phyloP scores from a whole-genome alignment of 371 early-diverging fungal genomes.

The Mucor indicus region DNA sequence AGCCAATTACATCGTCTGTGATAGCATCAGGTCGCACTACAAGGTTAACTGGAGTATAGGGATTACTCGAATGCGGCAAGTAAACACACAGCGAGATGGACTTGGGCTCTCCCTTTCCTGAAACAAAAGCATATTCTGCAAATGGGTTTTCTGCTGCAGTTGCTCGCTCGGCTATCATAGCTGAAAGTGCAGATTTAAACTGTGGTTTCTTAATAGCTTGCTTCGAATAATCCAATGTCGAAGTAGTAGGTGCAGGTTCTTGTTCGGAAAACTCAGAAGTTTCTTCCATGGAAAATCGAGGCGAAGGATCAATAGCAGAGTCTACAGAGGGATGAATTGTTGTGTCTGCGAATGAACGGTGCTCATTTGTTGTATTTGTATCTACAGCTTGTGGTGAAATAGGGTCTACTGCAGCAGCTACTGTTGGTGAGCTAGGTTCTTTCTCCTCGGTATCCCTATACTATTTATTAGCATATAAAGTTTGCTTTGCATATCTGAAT shows the following conservation, averaged over 20 bases:
- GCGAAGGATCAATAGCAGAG: slow-evolving; percentile 43
- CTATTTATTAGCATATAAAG: too few relatives aligned
- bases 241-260: background rate
- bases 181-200: slow-evolving; percentile 56
- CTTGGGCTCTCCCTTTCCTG: slow-evolving; percentile 59
- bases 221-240: slow-evolving; percentile 16
- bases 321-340: slow-evolving; percentile 44
- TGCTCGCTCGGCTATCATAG: slow-evolving; percentile 60
- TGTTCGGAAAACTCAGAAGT: background rate
- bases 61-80: slow-evolving; percentile 51
- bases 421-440: too few relatives aligned
- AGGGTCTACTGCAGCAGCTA: too few relatives aligned
- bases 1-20: slow-evolving; percentile 92
- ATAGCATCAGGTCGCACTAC: slow-evolving; percentile 78
- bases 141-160: slow-evolving; percentile 72
- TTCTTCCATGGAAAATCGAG: slow-evolving; percentile 27
- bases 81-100: slow-evolving; percentile 67
- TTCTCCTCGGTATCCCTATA: too few relatives aligned
- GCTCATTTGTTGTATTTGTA: background rate
- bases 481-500: too few relatives aligned
- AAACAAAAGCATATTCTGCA: slow-evolving; percentile 61
- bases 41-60: slow-evolving; percentile 63
- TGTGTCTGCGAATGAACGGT: slow-evolving; percentile 21
- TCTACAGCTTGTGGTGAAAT: background rate
- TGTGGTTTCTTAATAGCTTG: background rate